Evolutionary conservation across 257 asterid species (phyloP), one percentile per base, ranked within the genome.

Genomic region (Forsythia viridissima): DNA sequence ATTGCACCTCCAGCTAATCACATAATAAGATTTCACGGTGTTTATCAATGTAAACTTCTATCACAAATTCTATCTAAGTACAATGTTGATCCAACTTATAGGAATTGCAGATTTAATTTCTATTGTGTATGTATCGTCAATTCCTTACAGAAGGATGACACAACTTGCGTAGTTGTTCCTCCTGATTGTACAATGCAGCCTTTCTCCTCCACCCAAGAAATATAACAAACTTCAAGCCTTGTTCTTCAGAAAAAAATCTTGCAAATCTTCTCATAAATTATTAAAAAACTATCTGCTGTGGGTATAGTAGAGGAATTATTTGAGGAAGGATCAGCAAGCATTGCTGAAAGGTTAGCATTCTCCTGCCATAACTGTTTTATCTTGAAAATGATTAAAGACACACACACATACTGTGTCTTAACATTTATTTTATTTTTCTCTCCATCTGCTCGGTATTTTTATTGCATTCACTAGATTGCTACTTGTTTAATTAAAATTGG

Each of bases 241-340:
- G 42, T 83, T 88, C 84, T 74, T 82, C 80, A 76, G 82, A 70
- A 90, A 40, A 84, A 63, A 81, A 68, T 80, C 85, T 36, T 80
- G 41, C 4, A 82, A 85, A 74, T 86, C 85, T 72, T 74, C 83
- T 16, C 59, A 76, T 70, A 86, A 78, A 77, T 75, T 80, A 4
- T 76, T 88, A 20, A 88, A 86, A 88, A 85, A 67, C 80, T 91
- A 43, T 88, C 94, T 0, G 87, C 91, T 70, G 88, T 91, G 59
- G 91, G 94, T 74, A 86, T 84, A 20, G 97, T 91, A 12, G 97
- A 91, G 86, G 97, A 92, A 74, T 78, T 92, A 69, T 92, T 90
- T 37, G 97, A 92, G 80, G 95, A 92, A 86, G 97, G 97, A 39
- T 93, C 97, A 44, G 97, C 97, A 34, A 90, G 87, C 92, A 91